These are phyloP conservation scores for Coemansia asiatica DNA, from an alignment of 192 early-diverging fungal species.

Conservation along the genomic window DNA sequence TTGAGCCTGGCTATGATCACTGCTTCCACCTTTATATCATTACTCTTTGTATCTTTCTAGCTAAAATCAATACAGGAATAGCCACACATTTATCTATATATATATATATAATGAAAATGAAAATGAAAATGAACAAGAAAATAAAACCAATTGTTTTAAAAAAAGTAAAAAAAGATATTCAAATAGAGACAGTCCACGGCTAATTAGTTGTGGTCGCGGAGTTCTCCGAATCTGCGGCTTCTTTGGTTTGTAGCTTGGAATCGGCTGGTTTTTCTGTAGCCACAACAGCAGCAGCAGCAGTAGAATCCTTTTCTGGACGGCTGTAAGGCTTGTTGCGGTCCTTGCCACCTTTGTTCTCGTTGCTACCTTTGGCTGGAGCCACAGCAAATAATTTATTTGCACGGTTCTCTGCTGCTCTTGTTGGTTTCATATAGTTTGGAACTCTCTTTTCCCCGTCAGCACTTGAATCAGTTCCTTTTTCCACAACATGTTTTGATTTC, in stretches of 20 bases:
- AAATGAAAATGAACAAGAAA: neutral
- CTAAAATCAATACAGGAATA: too few species aligned
- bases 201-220: neutral
- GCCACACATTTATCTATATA: neutral
- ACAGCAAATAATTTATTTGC: slow-evolving; percentile 11
- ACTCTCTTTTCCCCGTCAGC: slow-evolving; percentile 10
- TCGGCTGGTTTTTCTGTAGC: neutral
- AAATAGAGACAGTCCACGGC: neutral
- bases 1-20: neutral
- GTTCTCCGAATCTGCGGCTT: neutral
- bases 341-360: slow-evolving; percentile 15
- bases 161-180: neutral
- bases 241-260: slow-evolving; percentile 9
- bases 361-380: slow-evolving; percentile 5
- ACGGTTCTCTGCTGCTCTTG: slow-evolving; percentile 36
- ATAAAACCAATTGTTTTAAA: neutral
- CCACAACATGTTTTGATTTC: neutral
- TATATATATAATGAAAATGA: neutral
- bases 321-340: slow-evolving; percentile 32
- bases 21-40: neutral
- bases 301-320: slow-evolving; percentile 19
- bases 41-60: neutral
- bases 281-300: neutral
- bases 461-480: neutral
- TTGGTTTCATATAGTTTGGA: slow-evolving; percentile 45